Evolutionary conservation across 106 monocot genomes (phyloP), one percentile per base, ranked within the genome.

Genomic region (Acorus calamus): DNA sequence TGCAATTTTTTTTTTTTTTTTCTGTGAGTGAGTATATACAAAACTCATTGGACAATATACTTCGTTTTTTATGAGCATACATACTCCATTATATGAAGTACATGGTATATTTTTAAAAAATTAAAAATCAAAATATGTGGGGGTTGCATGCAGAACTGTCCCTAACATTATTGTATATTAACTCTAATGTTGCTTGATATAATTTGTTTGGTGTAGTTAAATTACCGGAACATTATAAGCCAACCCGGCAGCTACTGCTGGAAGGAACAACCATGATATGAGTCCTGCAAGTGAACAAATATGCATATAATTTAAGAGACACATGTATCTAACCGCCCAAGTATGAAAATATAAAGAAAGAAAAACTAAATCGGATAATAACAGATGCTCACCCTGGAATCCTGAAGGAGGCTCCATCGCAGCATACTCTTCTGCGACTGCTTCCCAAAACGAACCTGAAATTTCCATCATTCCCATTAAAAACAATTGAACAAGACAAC

Each of bases 241-340:
- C 60, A 89, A 58, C 50, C 83, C 83, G 55, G 72, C 73, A 60
- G 57, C 67, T 8, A 93, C 65, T 11, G 89, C 93, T 46, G 93
- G 93, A 64, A 81, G 83, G 73, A 93, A 93, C 61, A 89, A 73
- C 93, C 93, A 93, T 52, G 93, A 86, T 12, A 93, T 89, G 3
- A 93, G 63, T 46, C 83, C 93, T 93, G 80, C 56, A 60, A 65
- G 47, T 47, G 56, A 49, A 65, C 9, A 55, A 42, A 6, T 47
- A 79, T 5, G 46, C n/a, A 14, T 28, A 66, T 52, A 8, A 52
- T 57, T n/a, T 2, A 54, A 4, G 46, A 5, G 12, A 47, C 2
- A 55, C 12, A 5, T 13, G 5, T 42, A 52, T 5, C 44, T 47
- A 56, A 56, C 9, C 2, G 10, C 28, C 11, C 3, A 2, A 11